A percentile compares a stretch with the other conserved stretches of the same genome.
phyloP scores from a whole-genome alignment of 2,329 filamentous ascomycete species.

The Periconia sp. region DNA sequence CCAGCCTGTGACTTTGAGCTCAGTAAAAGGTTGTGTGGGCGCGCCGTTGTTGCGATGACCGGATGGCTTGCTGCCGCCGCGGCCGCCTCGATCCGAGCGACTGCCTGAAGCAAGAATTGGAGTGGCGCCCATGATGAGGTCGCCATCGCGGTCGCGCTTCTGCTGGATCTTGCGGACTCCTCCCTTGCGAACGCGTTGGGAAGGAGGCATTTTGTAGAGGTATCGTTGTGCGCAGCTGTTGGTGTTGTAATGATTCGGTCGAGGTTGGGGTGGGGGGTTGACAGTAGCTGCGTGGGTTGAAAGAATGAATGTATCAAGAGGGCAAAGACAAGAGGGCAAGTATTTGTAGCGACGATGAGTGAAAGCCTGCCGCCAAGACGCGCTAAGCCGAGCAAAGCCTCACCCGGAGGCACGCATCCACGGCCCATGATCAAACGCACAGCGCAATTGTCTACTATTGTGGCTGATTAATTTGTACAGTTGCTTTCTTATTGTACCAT shows the following conservation, averaged over 20 bases:
- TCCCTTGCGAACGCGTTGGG: slow-evolving; percentile 8
- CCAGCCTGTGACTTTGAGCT: slow-evolving; percentile 45
- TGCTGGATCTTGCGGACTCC: slow-evolving; percentile 29
- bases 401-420: too few relatives aligned
- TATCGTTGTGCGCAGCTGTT: not conserved
- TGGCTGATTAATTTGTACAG: too few relatives aligned
- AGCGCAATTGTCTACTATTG: too few relatives aligned
- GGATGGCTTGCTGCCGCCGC: not conserved
- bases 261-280: not conserved
- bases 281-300: too few relatives aligned
- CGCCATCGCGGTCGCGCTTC: slow-evolving; percentile 62
- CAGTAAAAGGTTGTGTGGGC: slow-evolving; percentile 2
- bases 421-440: too few relatives aligned
- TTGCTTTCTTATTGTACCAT: too few relatives aligned
- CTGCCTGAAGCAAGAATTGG: slow-evolving; percentile 18
- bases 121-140: slow-evolving; percentile 60
- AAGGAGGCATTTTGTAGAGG: not conserved
- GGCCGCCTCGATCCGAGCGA: not conserved
- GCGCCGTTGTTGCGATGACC: not conserved
- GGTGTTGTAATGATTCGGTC: not conserved
- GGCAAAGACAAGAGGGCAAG: too few relatives aligned
- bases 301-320: too few relatives aligned
- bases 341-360: too few relatives aligned
- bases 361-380: too few relatives aligned
- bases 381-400: too few relatives aligned